Evolutionary conservation across 2,329 filamentous ascomycete species (phyloP).

Genomic region (Aspergillus sp.): DNA sequence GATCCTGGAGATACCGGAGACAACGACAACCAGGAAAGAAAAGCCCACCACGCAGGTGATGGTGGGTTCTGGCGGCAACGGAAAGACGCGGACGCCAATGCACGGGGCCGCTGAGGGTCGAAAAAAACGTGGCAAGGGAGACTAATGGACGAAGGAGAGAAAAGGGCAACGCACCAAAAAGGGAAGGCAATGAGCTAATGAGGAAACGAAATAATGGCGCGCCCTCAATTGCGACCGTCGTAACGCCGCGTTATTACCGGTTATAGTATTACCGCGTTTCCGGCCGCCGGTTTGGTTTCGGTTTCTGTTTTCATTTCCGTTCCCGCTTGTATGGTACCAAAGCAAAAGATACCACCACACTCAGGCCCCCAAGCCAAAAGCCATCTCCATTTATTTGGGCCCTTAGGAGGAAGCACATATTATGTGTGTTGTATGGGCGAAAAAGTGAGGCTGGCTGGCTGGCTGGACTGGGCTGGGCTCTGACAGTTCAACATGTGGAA

Average conservation of each 20-base stretch:
- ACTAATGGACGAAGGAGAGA: constrained; percentile 6
- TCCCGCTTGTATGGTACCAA: neutral
- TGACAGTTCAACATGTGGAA: constrained; percentile 10
- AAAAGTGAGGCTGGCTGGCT: constrained; percentile 16
- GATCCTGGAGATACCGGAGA: constrained; percentile 18
- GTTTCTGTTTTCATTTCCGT: neutral
- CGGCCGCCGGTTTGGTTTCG: constrained; percentile 5
- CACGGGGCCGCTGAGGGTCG: constrained; percentile 34
- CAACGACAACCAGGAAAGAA: constrained; percentile 14
- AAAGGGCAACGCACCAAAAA: neutral
- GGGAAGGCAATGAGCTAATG: neutral
- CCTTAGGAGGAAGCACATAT: constrained; percentile 1
- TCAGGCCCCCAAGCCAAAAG: constrained; percentile 5
- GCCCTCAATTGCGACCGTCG: neutral
- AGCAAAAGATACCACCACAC: neutral
- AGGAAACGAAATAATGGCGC: constrained; percentile 12
- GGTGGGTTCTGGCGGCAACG: constrained; percentile 34
- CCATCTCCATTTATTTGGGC: neutral
- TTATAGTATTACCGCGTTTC: neutral
- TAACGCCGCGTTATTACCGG: neutral
- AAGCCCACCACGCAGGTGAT: constrained; percentile 22
- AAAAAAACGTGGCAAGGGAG: constrained; percentile 31
- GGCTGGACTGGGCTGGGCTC: neutral
- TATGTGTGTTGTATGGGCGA: constrained; percentile 5
- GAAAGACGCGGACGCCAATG: constrained; percentile 39